Percentiles rank a stretch among this genome's conserved stretches.
Evolutionary conservation across 305 asterid genomes (phyloP).

Genomic region (Euphrasia arctica): DNA sequence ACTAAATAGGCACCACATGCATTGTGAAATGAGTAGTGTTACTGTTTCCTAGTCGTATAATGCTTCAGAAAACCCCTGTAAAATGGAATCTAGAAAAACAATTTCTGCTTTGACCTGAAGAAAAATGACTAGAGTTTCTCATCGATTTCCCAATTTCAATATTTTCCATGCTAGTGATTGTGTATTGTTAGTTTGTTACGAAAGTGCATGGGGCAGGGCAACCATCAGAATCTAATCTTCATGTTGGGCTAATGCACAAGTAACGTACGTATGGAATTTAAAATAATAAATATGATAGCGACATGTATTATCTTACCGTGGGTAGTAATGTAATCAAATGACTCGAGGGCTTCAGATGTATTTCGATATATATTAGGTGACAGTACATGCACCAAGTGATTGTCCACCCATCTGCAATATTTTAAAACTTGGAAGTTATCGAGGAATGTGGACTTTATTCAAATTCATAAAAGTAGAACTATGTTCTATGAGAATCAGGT

Average conservation of each 20-base stretch:
- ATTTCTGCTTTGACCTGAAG: neutral
- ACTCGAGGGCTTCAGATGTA: conserved; percentile 79
- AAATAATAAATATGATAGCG: neutral
- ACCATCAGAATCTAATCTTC: conserved; percentile 1
- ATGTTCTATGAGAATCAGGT: neutral
- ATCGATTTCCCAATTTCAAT: neutral
- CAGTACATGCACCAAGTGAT: conserved; percentile 71
- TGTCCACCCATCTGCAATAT: conserved; percentile 82
- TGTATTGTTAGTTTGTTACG: neutral
- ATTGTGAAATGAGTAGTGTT: conserved; percentile 1
- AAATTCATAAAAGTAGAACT: conserved; percentile 5
- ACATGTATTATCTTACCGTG: conserved; percentile 51
- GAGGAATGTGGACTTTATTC: neutral
- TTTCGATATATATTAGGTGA: conserved; percentile 72
- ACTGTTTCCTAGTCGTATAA: no score
- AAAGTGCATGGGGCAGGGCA: neutral
- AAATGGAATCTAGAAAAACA: neutral
- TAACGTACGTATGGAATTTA: conserved; percentile 8
- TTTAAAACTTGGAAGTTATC: conserved; percentile 10
- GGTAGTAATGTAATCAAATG: conserved; percentile 77
- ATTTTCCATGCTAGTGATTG: conserved; percentile 1
- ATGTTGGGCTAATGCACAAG: conserved; percentile 3
- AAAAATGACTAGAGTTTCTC: conserved; percentile 15
- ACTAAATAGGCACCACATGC: conserved; percentile 4
- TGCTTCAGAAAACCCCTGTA: conserved; percentile 8